Evolutionary conservation across 2,329 filamentous ascomycete genomes (phyloP), one percentile per base, ranked within the genome.

Genomic region (Calonectria honghensis): DNA sequence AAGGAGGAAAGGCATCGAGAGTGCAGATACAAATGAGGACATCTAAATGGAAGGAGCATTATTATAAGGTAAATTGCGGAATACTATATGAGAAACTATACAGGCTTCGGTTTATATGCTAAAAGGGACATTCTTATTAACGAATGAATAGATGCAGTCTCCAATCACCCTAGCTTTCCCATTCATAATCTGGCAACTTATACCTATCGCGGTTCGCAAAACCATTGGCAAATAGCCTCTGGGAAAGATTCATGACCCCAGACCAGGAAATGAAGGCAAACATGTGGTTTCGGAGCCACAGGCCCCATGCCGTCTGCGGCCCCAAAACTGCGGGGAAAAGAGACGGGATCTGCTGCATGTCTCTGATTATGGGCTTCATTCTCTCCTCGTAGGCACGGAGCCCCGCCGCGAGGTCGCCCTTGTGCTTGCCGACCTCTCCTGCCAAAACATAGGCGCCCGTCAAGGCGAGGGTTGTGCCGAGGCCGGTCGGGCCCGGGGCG

Each of bases 391-490:
- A 90, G 4, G 75, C 78, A 6, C 75, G 72, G 9, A 87, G 82
- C 4, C 81, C 86, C 1, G 83, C 79, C 10, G 72, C 18, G 2
- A 86, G 64, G 45, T 84, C 77, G 27, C 75, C 73, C 0, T 77
- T 75, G 27, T 80, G 78, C 61, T 75, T 76, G 5, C 65, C 65
- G 5, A 89, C 81, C 61, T 89, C 88, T 1, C 89, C 89, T 0
- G 89, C 89, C 3, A 91, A 82, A 1, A 90, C 81, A 76, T 91
- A 91, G 2, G 88, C 90, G 0, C 86, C 86, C 0, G 86, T 78
- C 16, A 91, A 78, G 2, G 87, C 86, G 4, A 86, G 79, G 3
- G 84, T 86, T 3, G 88, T 89, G 6, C 89, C 89, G 79, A 87
- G 85, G 0, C 89, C 89, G 0, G 86, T 87, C 1, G 86, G 76